Evolutionary conservation across 164 flowering plant genomes (phyloP), one percentile per base, ranked within the genome.

Genomic region (Magnolia sinica): DNA sequence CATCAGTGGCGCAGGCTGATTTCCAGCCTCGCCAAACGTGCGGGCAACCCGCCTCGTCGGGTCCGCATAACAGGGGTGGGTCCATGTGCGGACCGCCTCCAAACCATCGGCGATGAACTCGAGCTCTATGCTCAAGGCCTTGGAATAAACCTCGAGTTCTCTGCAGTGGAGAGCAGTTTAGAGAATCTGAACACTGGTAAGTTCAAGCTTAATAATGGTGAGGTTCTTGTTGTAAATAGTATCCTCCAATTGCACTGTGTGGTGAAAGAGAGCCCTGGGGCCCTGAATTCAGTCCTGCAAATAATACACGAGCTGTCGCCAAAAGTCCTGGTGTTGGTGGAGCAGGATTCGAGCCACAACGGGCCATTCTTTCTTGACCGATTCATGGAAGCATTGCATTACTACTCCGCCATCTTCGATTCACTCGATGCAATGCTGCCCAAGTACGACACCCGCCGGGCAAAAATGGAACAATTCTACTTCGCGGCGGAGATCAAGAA

Each of bases 401-500:
- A 87, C 75, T 89, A 87, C 79, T 85, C 89, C 2, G 92, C 90
- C 13, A 89, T 89, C 8, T 89, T 89, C 55, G 90, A 89, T 70
- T 86, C 87, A 24, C 77, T 87, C 2, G 90, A 89, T 50, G 83
- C 90, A 9, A 84, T 87, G 92, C 73, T 88, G 58, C 89, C 90
- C 45, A 89, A 83, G 79, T 88, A 86, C 50, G 90, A 89, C 81
- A 89, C 89, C 0, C 80, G 81, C 63, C 80, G 89, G 3, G 92
- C 92, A 66, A 88, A 89, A 64, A 84, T 89, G 70, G 92, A 89
- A 24, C 89, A 88, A 58, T 89, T 88, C 71, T 88, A 89, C 85
- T 89, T 89, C 4, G 90, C 87, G 0, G 92, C 88, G 79, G 90
- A 87, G 82, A 89, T 89, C 9, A 88, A 87, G 84, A 88, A 89